Evolutionary conservation across 192 early-diverging fungal species (phyloP).

Genomic region (Coemansia sp.): DNA sequence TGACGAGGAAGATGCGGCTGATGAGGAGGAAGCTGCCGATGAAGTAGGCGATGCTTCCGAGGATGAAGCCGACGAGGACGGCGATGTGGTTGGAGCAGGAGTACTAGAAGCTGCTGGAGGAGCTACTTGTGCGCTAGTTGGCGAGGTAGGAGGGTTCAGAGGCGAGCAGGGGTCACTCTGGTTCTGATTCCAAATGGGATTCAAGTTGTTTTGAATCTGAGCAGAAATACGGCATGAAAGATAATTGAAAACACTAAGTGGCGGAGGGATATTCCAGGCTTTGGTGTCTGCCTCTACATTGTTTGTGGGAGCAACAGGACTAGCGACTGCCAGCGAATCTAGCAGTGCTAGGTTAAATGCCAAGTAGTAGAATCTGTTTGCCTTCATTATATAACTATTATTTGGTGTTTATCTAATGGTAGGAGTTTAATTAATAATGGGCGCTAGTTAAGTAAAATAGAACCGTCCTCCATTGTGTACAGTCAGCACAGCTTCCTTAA

Average conservation of each 20-base stretch:
- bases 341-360: constrained; percentile 12
- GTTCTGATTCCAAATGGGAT: constrained; percentile 3
- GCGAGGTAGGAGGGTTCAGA: not conserved
- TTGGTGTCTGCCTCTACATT: not conserved
- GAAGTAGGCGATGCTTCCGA: not conserved
- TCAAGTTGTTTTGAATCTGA: constrained; percentile 3
- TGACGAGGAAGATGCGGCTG: constrained; percentile 1
- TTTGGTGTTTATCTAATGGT: too few relatives aligned
- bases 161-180: not conserved
- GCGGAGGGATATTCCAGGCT: constrained; percentile 4
- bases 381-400: constrained; percentile 24
- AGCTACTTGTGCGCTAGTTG: not conserved
- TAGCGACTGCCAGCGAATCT: constrained; percentile 8
- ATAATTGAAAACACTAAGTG: constrained; percentile 15
- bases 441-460: too few relatives aligned
- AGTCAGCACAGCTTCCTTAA: too few relatives aligned
- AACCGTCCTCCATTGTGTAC: too few relatives aligned
- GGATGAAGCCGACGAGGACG: not conserved
- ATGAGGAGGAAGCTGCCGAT: not conserved
- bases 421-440: too few relatives aligned
- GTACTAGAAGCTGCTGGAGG: not conserved
- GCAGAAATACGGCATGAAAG: constrained; percentile 13
- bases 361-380: constrained; percentile 17
- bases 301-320: not conserved
- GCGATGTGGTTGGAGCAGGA: not conserved